Evolutionary conservation across 2,329 filamentous ascomycete genomes (phyloP).

Genomic region (Lachnellula subtilissima): DNA sequence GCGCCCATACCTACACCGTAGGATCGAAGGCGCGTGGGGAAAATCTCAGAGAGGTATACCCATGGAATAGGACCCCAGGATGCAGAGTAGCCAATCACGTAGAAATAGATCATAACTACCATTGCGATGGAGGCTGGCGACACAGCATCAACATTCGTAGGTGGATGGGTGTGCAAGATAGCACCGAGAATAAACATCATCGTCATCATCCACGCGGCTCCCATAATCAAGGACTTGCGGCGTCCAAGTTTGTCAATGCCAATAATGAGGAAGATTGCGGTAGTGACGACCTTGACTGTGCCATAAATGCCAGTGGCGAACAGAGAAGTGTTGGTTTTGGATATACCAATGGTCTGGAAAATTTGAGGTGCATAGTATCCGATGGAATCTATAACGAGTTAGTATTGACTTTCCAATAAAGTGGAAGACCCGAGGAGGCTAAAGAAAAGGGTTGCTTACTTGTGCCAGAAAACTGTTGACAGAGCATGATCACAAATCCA

Average conservation of each 20-base stretch:
- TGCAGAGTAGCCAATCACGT: conserved; percentile 41
- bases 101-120: conserved; percentile 28
- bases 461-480: conserved; percentile 34
- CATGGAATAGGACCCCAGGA: conserved; percentile 50
- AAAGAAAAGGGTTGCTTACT: neutral
- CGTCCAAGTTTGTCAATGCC: conserved; percentile 45
- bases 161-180: conserved; percentile 43
- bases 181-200: conserved; percentile 49
- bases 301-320: conserved; percentile 71
- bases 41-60: conserved; percentile 49
- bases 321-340: conserved; percentile 50
- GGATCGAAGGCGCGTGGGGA: conserved; percentile 42
- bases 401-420: too few species aligned
- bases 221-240: conserved; percentile 43
- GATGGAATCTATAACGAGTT: conserved; percentile 8
- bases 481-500: conserved; percentile 42
- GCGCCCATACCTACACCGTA: conserved; percentile 61
- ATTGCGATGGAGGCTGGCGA: conserved; percentile 39
- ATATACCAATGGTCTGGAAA: conserved; percentile 60
- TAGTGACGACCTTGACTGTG: conserved; percentile 61
- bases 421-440: too few species aligned
- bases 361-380: conserved; percentile 43
- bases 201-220: conserved; percentile 45
- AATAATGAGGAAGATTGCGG: conserved; percentile 48
- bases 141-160: conserved; percentile 27